Base-by-base conservation (phyloP, 1,284 basidiomycete species). In the Leccinum glutinopallens region DNA sequence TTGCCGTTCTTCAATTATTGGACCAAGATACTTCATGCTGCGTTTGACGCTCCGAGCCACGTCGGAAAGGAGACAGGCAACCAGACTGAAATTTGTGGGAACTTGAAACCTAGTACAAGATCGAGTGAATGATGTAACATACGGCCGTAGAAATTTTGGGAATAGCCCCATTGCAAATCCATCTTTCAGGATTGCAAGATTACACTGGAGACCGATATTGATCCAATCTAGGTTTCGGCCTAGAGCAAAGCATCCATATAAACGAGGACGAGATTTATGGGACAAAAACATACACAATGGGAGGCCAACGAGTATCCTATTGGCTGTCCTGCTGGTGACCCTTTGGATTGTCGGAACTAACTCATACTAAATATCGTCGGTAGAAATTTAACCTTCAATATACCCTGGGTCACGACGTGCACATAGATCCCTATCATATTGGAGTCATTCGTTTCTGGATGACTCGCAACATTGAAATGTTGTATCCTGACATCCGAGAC, bases 121-220 rank as follows among this genome's bases (percentile, higher is more conserved):
- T 43, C 8, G 9, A 49, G 25, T 25, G n/a, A 25, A 8, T 1
- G 37, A 13, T n/a, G 6, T 8, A 54, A 63, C 76, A 61, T 67
- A 82, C 82, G 76, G 75, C 65, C 73, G 77, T 17, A 83, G 55
- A 60, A 80, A 72, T 0, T 67, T 65, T 0, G 82, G 83, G 60
- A 80, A 78, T 6, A 76, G n/a, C 10, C 70, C 72, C 53, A 83
- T 69, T 6, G 71, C 65, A 3, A 60, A 3, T 0, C 71, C 72
- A 39, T 64, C 71, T 54, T 72, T 74, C 13, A 77, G 54, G 8
- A 80, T 72, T 39, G 77, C 72, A 13, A 75, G 33, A 0, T 79
- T 73, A 61, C 73, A 79, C 5, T 71, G 62, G 4, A 78, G 72
- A 61, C 74, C 78, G 17, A 83, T 69, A 19, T 73, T 69, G 22